phyloP scores from a whole-genome alignment of 305 asterid genomes.

The Rubia tinctorum region DNA sequence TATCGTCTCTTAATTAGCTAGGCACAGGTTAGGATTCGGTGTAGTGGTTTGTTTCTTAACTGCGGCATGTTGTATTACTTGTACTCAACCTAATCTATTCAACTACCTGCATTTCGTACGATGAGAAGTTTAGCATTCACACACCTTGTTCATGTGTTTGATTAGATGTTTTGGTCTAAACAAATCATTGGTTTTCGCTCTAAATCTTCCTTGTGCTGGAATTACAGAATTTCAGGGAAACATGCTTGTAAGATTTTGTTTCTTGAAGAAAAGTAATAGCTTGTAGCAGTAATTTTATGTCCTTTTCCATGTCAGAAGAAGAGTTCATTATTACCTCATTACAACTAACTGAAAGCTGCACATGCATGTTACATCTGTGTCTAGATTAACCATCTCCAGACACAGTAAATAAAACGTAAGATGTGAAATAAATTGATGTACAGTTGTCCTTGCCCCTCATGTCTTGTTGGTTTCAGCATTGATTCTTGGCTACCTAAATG shows the following conservation, averaged over 20 bases:
- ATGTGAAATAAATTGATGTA: background rate
- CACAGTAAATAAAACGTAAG: background rate
- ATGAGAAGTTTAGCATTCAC: background rate
- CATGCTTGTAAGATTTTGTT: background rate
- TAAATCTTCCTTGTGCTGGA: background rate
- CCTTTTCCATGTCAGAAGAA: background rate
- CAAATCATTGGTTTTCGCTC: background rate
- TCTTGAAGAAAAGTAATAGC: background rate
- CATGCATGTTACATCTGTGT: background rate
- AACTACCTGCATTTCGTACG: background rate
- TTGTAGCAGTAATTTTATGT: background rate
- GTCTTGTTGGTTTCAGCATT: slow-evolving; percentile 3
- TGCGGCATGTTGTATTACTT: background rate
- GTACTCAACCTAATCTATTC: background rate
- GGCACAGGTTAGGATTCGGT: slow-evolving; percentile 2
- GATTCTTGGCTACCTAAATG: background rate
- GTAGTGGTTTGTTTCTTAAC: background rate
- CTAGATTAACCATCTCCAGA: background rate
- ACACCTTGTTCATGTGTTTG: background rate
- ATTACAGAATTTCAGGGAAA: background rate
- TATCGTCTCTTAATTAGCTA: background rate
- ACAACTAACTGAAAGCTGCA: background rate
- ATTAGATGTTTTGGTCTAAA: background rate
- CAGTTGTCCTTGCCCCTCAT: background rate
- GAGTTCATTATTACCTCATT: background rate